Conservation (phyloP, 2,329 filamentous ascomycete species). For the Dactylellina drechsleri region DNA sequence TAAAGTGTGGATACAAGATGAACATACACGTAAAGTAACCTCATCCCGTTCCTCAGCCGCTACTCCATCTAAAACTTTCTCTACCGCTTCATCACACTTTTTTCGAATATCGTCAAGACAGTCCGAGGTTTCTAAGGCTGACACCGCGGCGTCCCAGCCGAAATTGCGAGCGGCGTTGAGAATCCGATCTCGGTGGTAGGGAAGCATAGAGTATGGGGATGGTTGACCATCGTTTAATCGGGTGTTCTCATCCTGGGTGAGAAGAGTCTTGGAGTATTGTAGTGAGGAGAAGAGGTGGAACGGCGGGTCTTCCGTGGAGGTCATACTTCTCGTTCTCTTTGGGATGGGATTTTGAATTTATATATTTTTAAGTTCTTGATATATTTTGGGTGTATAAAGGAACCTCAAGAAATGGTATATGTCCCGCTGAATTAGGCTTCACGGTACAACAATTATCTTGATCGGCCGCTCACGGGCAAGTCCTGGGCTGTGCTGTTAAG, state of each 20-base stretch:
- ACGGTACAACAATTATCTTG: no score
- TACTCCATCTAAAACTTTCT: no score
- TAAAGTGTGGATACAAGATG: slow-evolving; percentile 7
- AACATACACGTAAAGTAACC: background rate
- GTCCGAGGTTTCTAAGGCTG: slow-evolving; percentile 66
- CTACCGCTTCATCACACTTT: slow-evolving; percentile 15
- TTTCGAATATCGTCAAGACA: slow-evolving; percentile 60
- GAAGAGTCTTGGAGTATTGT: slow-evolving; percentile 73
- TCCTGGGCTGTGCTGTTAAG: no score
- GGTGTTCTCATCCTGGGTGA: slow-evolving; percentile 56
- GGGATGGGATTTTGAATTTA: background rate
- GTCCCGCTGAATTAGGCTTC: no score
- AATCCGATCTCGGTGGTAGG: slow-evolving; percentile 80
- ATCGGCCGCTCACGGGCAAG: no score
- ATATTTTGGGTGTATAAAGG: background rate
- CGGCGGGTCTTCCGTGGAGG: background rate
- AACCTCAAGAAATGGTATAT: no score
- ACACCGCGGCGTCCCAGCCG: slow-evolving; percentile 66
- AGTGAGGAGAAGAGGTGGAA: slow-evolving; percentile 77
- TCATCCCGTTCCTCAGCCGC: background rate
- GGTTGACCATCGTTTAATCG: slow-evolving; percentile 59
- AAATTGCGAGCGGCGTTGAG: slow-evolving; percentile 71
- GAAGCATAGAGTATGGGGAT: slow-evolving; percentile 80
- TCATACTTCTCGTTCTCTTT: background rate
- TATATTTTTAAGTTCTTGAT: background rate